These are phyloP conservation scores for Stagonosporopsis cucurbitacearum DNA, from an alignment of 2,329 filamentous ascomycete species.

Conservation along the genomic window DNA sequence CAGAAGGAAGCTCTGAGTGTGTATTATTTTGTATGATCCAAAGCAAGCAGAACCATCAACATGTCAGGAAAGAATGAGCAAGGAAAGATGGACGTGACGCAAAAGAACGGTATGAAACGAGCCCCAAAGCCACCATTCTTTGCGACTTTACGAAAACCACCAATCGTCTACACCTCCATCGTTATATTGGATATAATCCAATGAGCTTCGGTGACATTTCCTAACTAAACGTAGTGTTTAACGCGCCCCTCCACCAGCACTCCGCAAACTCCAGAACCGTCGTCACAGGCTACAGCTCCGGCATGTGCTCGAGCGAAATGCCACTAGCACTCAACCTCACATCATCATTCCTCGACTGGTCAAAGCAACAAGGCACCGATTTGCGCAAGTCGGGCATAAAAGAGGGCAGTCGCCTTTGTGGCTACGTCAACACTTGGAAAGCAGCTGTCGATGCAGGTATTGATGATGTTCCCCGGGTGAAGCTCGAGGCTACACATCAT, in stretches of 20 bases:
- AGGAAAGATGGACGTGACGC: slow-evolving; percentile 34
- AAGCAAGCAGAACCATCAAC: neutral
- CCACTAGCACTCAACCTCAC: slow-evolving; percentile 63
- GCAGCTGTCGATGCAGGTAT: slow-evolving; percentile 45
- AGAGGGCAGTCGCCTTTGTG: slow-evolving; percentile 64
- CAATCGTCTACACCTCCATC: neutral
- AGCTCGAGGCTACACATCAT: slow-evolving; percentile 59
- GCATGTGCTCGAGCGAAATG: slow-evolving; percentile 27
- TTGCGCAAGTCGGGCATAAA: slow-evolving; percentile 61
- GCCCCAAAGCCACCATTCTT: neutral
- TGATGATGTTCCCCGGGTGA: slow-evolving; percentile 50
- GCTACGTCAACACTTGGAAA: slow-evolving; percentile 64
- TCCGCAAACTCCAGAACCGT: slow-evolving; percentile 13
- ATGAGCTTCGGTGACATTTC: no score
- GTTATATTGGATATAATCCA: neutral
- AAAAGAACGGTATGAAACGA: slow-evolving; percentile 32
- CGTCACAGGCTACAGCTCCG: slow-evolving; percentile 16
- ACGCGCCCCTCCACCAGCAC: slow-evolving; percentile 36
- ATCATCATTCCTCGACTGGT: slow-evolving; percentile 66
- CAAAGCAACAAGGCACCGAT: slow-evolving; percentile 63
- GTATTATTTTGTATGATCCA: no score
- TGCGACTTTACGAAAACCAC: neutral
- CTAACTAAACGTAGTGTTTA: slow-evolving; percentile 24
- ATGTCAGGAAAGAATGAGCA: slow-evolving; percentile 22
- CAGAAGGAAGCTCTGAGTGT: no score